Base-by-base conservation (phyloP, 169 alveolate species). In the Cryptosporidium canis region DNA sequence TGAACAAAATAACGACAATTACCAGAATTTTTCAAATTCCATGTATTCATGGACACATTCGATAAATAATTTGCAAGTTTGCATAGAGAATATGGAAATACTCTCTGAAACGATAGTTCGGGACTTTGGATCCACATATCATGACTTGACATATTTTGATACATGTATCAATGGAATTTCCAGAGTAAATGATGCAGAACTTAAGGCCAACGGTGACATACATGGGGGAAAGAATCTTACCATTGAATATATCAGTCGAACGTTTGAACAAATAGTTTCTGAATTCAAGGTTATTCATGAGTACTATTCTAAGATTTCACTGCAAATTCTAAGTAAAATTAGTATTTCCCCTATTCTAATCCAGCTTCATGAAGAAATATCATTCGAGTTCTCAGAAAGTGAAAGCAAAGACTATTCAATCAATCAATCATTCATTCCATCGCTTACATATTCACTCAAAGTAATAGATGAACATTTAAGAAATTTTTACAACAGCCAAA, bases 41-140 rank as follows among this genome's bases (percentile, higher is more conserved):
- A 77, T 24, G 63, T 37, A 77, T 21, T 77, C 87, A n/a, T 77
- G 87, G 87, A 55, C 87, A 12, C 87, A 77, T 29, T 77, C 87
- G 5, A 3, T 77, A 12, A 77, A 77, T 58, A 77, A 77, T 61
- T 44, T 77, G 31, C 87, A 77, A 41, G 87, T 63, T 18, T 77
- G 87, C 33, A 77, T 77, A 31, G 87, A 77, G 31, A 77, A 77
- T 58, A 11, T 77, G n/a, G 87, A 77, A 27, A 77, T 77, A 58
- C 48, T 77, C 24, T 39, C 58, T 4, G 63, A 58, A 61, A 44
- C 87, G 14, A 77, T 77, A 21, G 16, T 58, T 33, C 18, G 72
- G 16, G 87, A 77, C 27, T 77, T 77, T 58, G 87, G 58, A 45
- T 47, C 35, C 2, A 39, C 41, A 6, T 77, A 77, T 24, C 33